Evolutionary conservation across 495 filamentous ascomycete genomes (phyloP), one percentile per base, ranked within the genome.

Genomic region (Hypoxylon rickii): DNA sequence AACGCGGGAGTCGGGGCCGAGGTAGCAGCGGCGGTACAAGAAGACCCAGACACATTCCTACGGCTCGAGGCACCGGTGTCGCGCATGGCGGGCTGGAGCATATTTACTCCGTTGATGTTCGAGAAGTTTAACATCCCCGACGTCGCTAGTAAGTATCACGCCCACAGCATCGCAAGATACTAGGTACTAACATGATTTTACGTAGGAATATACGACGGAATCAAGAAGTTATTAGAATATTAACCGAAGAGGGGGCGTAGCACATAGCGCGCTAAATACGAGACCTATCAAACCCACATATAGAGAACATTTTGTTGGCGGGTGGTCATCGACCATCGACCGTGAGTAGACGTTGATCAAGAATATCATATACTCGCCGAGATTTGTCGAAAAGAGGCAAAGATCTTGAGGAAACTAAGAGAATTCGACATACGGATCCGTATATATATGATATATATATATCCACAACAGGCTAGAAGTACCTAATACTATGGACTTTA

Each of bases 1-100:
- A 97, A 96, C 70, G 92, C 90, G 11, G 95, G 94, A 10, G 82
- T 97, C 17, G 94, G 95, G 7, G 92, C 96, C 13, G 92, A 97
- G 67, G 86, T 98, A 3, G 90, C 95, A 0, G 90, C 91, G 0
- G 92, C 90, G 7, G 89, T 98, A 47, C 93, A 97, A 66, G 90
- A 93, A 42, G 83, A 84, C 39, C 61, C 75, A n/a, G 76, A 82
- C 38, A 90, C 91, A 1, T 98, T 98, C 66, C 67, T 96, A 64
- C 82, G 84, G 17, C 74, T 98, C 3, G 92, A 97, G 63, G 93
- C 94, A n/a, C 94, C 94, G 0, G 90, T 98, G 13, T 85, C 88
- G 54, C 83, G 94, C 34, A 85, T 97, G 26, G 92, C 92, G 11
- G 94, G 95, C 12, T 96, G 90, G 89, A 90, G 86, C 70, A 91